Evolutionary conservation across 352 stramenopile genomes (phyloP).

Genomic region (Globisporangium alternatum): DNA sequence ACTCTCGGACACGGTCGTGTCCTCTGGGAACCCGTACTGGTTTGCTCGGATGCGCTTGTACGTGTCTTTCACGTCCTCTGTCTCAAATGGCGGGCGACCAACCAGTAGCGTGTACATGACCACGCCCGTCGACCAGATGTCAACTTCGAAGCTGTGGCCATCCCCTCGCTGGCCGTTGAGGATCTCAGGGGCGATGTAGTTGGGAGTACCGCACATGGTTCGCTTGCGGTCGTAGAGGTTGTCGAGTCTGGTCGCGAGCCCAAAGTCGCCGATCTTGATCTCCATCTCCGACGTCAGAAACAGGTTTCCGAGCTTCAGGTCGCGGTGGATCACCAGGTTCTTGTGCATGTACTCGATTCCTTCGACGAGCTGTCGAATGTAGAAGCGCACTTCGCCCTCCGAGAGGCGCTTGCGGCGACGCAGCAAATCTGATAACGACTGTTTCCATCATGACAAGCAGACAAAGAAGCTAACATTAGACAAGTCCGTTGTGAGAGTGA

Average conservation of each 20-base stretch:
- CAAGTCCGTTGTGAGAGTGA: not conserved
- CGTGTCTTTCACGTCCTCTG: constrained; percentile 96
- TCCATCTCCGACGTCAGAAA: constrained; percentile 95
- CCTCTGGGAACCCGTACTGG: constrained; percentile 93
- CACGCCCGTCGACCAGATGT: constrained; percentile 97
- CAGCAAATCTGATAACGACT: constrained; percentile 96
- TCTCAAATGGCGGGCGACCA: constrained; percentile 97
- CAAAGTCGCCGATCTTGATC: constrained; percentile 97
- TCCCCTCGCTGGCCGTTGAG: constrained; percentile 85
- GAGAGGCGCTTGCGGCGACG: constrained; percentile 93
- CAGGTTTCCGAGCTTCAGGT: constrained; percentile 98
- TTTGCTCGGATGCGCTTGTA: constrained; percentile 98
- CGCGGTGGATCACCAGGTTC: constrained; percentile 95
- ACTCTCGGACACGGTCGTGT: constrained; percentile 80
- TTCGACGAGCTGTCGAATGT: constrained; percentile 89
- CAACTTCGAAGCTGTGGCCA: constrained; percentile 97
- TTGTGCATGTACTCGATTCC: constrained; percentile 95
- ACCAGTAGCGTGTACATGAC: constrained; percentile 98
- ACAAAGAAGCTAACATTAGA: constrained; percentile 6
- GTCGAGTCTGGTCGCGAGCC: constrained; percentile 85
- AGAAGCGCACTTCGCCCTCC: constrained; percentile 94
- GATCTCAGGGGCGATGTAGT: constrained; percentile 93
- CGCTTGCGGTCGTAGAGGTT: constrained; percentile 91
- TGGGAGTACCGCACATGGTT: constrained; percentile 95
- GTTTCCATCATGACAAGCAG: constrained; percentile 10